A percentile compares a stretch with the other conserved stretches of the same genome.
Conservation (phyloP, 23 red algal species). For the Gracilaria vermiculophylla region DNA sequence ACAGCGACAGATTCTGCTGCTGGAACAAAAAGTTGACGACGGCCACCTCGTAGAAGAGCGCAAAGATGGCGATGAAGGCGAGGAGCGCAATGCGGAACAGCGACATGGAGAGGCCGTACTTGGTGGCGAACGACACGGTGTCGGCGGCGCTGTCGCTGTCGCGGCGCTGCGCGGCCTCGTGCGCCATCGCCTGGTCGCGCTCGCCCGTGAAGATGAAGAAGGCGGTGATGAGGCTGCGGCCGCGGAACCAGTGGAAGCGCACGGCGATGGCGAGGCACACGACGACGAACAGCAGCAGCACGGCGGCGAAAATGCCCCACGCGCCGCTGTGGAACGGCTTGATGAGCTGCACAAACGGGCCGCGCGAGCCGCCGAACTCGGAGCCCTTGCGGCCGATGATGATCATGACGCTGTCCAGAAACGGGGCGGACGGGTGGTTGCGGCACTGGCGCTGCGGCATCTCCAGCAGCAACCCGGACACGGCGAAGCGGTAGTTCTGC, state of each 20-base stretch:
- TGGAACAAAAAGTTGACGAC: conserved; percentile 58
- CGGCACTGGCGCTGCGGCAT: conserved; percentile 13
- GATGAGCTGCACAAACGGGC: conserved; percentile 26
- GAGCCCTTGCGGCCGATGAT: background rate
- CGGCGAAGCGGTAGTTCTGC: conserved; percentile 9
- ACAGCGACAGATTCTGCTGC: conserved; percentile 9
- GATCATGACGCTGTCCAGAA: conserved; percentile 17
- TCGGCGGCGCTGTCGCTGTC: background rate
- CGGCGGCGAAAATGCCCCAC: conserved; percentile 48
- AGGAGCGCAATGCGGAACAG: conserved; percentile 29
- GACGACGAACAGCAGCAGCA: conserved; percentile 6
- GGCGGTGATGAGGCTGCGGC: conserved; percentile 23
- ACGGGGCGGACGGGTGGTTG: conserved; percentile 1
- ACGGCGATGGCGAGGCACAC: conserved; percentile 37
- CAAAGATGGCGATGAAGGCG: conserved; percentile 28
- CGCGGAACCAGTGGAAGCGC: conserved; percentile 30
- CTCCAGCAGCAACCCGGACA: conserved; percentile 27
- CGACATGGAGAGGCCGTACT: conserved; percentile 38
- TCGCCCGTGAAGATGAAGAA: conserved; percentile 56
- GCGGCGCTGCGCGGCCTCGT: background rate
- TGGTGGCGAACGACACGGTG: conserved; percentile 18
- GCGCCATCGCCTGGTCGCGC: conserved; percentile 29
- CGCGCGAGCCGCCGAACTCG: background rate
- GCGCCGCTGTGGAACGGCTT: conserved; percentile 14
- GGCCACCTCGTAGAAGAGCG: conserved; percentile 52